A percentile compares a stretch with the other conserved stretches of the same genome.
phyloP scores from a whole-genome alignment of 2,329 filamentous ascomycete species.

The Plectosphaerella sp. region DNA sequence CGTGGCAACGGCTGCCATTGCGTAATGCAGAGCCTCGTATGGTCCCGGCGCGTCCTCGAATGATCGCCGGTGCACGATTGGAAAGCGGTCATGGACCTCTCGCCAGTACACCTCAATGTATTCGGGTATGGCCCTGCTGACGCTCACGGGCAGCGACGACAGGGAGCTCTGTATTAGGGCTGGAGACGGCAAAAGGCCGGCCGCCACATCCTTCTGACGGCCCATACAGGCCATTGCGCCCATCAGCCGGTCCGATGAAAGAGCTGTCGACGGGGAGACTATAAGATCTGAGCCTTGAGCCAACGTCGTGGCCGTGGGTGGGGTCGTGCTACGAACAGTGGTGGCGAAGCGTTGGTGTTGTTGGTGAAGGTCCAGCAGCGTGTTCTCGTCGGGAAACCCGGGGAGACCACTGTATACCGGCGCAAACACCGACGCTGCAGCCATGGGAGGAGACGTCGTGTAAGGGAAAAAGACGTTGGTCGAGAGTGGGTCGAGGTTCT shows the following conservation, averaged over 20 bases:
- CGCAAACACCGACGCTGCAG: slow-evolving; percentile 23
- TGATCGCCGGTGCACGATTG: slow-evolving; percentile 44
- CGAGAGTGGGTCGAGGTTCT: slow-evolving; percentile 19
- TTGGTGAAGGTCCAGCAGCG: slow-evolving; percentile 28
- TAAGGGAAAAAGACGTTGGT: slow-evolving; percentile 23
- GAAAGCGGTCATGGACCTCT: slow-evolving; percentile 41
- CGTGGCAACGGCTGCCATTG: slow-evolving; percentile 54
- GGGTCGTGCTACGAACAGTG: slow-evolving; percentile 45
- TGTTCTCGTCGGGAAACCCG: slow-evolving; percentile 28
- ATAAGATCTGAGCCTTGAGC: slow-evolving; percentile 44
- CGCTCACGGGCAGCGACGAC: slow-evolving; percentile 19
- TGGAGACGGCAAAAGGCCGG: slow-evolving; percentile 28
- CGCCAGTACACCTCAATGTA: slow-evolving; percentile 53
- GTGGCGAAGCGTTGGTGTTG: slow-evolving; percentile 30
- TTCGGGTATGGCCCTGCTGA: slow-evolving; percentile 38
- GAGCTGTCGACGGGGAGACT: slow-evolving; percentile 37
- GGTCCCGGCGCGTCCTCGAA: slow-evolving; percentile 36
- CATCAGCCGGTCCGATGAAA: slow-evolving; percentile 27
- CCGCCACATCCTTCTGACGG: slow-evolving; percentile 35
- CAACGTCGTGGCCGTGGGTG: slow-evolving; percentile 36
- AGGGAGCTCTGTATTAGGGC: slow-evolving; percentile 32
- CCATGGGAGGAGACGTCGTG: slow-evolving; percentile 18
- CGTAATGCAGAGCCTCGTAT: slow-evolving; percentile 40
- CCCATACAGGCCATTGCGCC: slow-evolving; percentile 29
- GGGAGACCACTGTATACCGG: slow-evolving; percentile 27